Evolutionary conservation across 1,139 yeast species (phyloP).

Genomic region (Lodderomyces theae): DNA sequence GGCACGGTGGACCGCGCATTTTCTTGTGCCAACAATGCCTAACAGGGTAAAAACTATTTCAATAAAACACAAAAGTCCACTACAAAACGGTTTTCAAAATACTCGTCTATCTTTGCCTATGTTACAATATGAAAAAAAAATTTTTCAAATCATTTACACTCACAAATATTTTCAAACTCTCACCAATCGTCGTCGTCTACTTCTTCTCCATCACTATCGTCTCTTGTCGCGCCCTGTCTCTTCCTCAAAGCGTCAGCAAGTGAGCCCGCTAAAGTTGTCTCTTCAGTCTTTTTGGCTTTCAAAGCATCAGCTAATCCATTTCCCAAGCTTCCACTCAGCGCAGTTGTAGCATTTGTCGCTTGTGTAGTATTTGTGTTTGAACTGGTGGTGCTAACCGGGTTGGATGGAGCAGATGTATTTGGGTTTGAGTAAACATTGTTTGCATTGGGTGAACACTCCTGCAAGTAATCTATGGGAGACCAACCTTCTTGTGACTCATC

Average conservation of each 20-base stretch:
- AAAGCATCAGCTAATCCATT: constrained; percentile 75
- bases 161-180: too few species aligned
- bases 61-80: neutral
- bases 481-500: constrained; percentile 87
- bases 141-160: too few species aligned
- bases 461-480: constrained; percentile 93
- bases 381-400: constrained; percentile 15
- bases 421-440: constrained; percentile 18
- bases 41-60: neutral
- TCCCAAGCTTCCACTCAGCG: constrained; percentile 28
- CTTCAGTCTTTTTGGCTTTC: constrained; percentile 63
- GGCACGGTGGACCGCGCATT: neutral
- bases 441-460: constrained; percentile 54
- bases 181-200: constrained; percentile 56
- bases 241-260: constrained; percentile 87
- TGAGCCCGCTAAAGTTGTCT: constrained; percentile 71
- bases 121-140: neutral
- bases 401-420: constrained; percentile 29
- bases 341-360: constrained; percentile 13
- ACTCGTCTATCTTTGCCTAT: neutral
- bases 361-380: constrained; percentile 12
- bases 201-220: constrained; percentile 73
- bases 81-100: neutral
- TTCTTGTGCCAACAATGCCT: constrained; percentile 1
- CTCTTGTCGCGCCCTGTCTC: constrained; percentile 75